Conservation (phyloP, 306 rosid genomes). For the Vigna mungo region DNA sequence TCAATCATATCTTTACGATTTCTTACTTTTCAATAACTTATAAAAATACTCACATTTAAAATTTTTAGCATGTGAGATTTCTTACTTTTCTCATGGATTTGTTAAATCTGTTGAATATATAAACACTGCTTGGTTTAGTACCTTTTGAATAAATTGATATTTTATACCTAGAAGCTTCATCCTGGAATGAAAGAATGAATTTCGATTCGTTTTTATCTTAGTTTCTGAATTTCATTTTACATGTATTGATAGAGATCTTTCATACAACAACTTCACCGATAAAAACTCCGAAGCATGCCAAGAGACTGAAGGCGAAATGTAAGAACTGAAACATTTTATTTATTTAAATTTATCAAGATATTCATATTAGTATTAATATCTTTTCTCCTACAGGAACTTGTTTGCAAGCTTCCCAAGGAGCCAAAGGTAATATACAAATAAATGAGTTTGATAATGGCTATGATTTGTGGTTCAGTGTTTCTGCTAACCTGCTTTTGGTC, state of each 20-base stretch:
- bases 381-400: slow-evolving; percentile 54
- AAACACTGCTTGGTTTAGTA: too few species aligned
- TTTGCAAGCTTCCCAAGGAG: slow-evolving; percentile 53
- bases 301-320: slow-evolving; percentile 10
- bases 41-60: too few species aligned
- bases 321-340: slow-evolving; percentile 37
- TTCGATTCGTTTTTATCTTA: background rate
- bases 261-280: slow-evolving; percentile 55
- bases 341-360: background rate
- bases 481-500: slow-evolving; percentile 18
- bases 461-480: background rate
- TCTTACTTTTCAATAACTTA: too few species aligned
- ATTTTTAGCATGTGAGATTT: too few species aligned
- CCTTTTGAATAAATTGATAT: too few species aligned
- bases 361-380: background rate
- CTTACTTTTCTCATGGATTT: too few species aligned
- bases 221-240: slow-evolving; percentile 8
- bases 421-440: background rate
- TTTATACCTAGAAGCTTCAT: too few species aligned
- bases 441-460: too few species aligned
- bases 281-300: background rate
- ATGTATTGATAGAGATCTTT: slow-evolving; percentile 56
- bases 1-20: too few species aligned
- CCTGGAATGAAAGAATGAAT: too few species aligned
- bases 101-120: too few species aligned